Base-by-base conservation (phyloP, 495 filamentous ascomycete species). In the Penicillium atrosanguineum region DNA sequence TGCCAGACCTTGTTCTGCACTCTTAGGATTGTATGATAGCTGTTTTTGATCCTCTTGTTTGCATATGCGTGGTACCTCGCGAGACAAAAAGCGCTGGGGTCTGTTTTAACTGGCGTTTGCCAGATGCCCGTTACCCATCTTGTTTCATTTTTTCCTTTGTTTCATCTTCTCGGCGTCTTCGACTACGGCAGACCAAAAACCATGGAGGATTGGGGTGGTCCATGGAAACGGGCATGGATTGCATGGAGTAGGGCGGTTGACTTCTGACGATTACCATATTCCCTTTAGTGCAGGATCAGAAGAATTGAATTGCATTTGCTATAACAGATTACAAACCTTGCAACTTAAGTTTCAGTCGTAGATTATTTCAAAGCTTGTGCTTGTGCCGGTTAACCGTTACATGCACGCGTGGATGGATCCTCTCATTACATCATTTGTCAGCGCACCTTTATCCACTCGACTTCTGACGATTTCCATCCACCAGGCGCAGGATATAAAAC, bases 211-310 rank as follows among this genome's bases (percentile, higher is more conserved):
- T 37, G 36, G 46, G 44, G 44, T 44, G 44, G 48, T 47, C 49
- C 29, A 45, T 44, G 44, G 46, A 47, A 50, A 51, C 31, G 46
- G 29, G 53, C 53, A 46, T 50, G 63, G 52, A 52, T 59, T 64
- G 61, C 55, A 67, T 64, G 63, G 63, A 59, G 63, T 63, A 63
- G 54, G 48, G 39, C 38, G 42, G 51, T 61, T 48, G 53, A 52
- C 45, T 56, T 55, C 53, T 56, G 50, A 66, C 59, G 57, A 52
- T 61, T 62, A 50, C 50, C 55, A 59, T 56, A 56, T 56, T 47
- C 53, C 52, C 51, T 49, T 34, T 40, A 51, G 43, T 51, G 21
- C 12, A 48, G 41, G 48, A 52, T 46, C 59, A 62, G 59, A 64
- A 52, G 52, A 64, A 64, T 59, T 55, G 54, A 57, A 36, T 47